A percentile compares a stretch with the other conserved stretches of the same genome.
These are phyloP conservation scores for Podospora sp. DNA, from an alignment of 495 filamentous ascomycete species.

Conservation along the genomic window DNA sequence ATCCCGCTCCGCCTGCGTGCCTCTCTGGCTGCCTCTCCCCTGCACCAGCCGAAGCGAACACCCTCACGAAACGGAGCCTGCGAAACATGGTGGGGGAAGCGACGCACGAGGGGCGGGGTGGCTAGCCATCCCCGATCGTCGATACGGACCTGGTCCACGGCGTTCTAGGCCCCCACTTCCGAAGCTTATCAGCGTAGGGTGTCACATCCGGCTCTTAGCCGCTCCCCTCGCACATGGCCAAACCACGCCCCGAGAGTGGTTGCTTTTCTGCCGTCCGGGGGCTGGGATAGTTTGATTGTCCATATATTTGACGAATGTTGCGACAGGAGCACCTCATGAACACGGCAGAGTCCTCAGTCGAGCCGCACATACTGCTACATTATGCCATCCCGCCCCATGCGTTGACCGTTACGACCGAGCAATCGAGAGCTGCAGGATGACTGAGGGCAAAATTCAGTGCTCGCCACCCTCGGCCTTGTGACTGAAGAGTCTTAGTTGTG, in stretches of 20 bases:
- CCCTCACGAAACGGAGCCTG: background rate
- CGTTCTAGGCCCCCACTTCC: conserved; percentile 6
- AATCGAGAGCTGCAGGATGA: background rate
- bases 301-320: background rate
- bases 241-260: background rate
- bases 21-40: background rate
- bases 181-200: conserved; percentile 7
- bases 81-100: background rate
- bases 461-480: background rate
- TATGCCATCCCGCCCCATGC: background rate
- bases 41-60: background rate
- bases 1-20: background rate
- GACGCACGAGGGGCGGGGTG: background rate
- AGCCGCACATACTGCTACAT: background rate
- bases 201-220: background rate
- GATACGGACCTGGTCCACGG: background rate
- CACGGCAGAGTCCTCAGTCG: background rate
- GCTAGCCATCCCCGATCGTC: background rate
- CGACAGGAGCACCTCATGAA: background rate
- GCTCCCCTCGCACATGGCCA: background rate
- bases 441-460: background rate
- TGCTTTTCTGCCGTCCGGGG: background rate
- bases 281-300: background rate
- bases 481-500: background rate
- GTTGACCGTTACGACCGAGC: no score